Percentiles rank a stretch among this genome's conserved stretches.
phyloP scores from a whole-genome alignment of 129 eudicot species.

The sunflower (Helianthus annuus) region HanXRQr2.0-SUNRISE NC_035436.2:75374371-75374870 shows the following conservation, averaged over 20 bases:
- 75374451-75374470: neutral
- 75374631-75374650: slow-evolving; percentile 77
- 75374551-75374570: slow-evolving; percentile 77
- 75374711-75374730: slow-evolving; percentile 43
- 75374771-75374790: neutral
- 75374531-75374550: slow-evolving; percentile 61
- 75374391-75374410: slow-evolving; percentile 89
- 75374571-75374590: slow-evolving; percentile 80
- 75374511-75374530: slow-evolving; percentile 64
- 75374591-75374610: slow-evolving; percentile 60
- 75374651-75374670: slow-evolving; percentile 80
- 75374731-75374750: slow-evolving; percentile 32
- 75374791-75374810: neutral
- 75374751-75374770: neutral
- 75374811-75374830: neutral
- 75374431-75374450: neutral
- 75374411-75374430: slow-evolving; percentile 40
- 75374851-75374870: neutral
- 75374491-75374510: slow-evolving; percentile 88
- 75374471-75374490: slow-evolving; percentile 21
- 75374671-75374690: slow-evolving; percentile 81
- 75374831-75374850: neutral
- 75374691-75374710: slow-evolving; percentile 61
- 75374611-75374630: slow-evolving; percentile 61
- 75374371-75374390: slow-evolving; percentile 74